These are phyloP conservation scores for Sarocladium kiliense DNA, from an alignment of 2,329 filamentous ascomycete species.

Conservation along the genomic window DNA sequence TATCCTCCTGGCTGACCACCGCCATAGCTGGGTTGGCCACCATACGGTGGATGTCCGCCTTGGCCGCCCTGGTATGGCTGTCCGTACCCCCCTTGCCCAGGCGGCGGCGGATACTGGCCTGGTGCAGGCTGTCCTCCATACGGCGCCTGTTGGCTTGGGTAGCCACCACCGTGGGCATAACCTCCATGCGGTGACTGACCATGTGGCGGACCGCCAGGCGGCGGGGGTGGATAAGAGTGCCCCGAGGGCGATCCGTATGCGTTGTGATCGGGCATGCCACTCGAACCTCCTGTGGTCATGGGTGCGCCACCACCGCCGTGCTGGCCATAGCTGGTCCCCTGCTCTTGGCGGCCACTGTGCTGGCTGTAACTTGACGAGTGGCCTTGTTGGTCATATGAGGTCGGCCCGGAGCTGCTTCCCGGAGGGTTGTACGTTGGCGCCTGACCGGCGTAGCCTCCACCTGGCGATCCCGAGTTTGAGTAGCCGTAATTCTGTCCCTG, in stretches of 20 bases:
- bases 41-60: constrained; percentile 14
- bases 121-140: constrained; percentile 11
- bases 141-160: constrained; percentile 12
- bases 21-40: constrained; percentile 24
- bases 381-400: constrained; percentile 10
- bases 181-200: constrained; percentile 12
- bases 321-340: background rate
- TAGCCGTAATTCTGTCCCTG: constrained; percentile 59
- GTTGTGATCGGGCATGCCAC: constrained; percentile 2
- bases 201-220: constrained; percentile 16
- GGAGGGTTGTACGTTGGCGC: constrained; percentile 46
- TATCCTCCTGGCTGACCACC: constrained; percentile 3
- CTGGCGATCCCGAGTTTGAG: constrained; percentile 47
- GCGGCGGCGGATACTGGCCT: constrained; percentile 9
- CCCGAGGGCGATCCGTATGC: constrained; percentile 2
- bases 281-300: background rate
- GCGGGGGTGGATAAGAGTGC: constrained; percentile 18
- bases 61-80: constrained; percentile 3
- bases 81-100: constrained; percentile 1
- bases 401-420: constrained; percentile 20
- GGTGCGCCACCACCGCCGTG: background rate
- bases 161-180: constrained; percentile 14
- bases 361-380: constrained; percentile 13
- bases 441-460: constrained; percentile 52
- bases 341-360: background rate